These are phyloP conservation scores for Cyclanthera cordifolia DNA, from an alignment of 306 rosid genomes.

Conservation along the genomic window DNA sequence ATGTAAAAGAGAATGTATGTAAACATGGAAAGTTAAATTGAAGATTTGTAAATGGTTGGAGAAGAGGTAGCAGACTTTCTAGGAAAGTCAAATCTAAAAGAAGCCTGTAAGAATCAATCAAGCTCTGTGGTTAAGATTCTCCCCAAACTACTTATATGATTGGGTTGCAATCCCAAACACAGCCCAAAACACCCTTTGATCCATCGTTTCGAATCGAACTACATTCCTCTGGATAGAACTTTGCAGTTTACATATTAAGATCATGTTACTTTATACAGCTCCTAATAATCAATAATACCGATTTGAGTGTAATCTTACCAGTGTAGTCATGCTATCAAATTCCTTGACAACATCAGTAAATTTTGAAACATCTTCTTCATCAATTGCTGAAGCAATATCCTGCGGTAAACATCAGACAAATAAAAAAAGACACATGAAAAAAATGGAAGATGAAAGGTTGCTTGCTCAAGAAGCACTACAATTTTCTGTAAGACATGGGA, in stretches of 20 bases:
- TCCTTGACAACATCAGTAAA: slow-evolving; percentile 87
- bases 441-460: background rate
- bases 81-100: no score
- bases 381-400: slow-evolving; percentile 76
- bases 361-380: slow-evolving; percentile 72
- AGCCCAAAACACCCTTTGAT: background rate
- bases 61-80: no score
- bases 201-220: background rate
- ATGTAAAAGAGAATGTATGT: no score
- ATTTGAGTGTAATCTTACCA: slow-evolving; percentile 33
- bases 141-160: no score
- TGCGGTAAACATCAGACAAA: slow-evolving; percentile 12
- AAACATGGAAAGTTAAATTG: no score
- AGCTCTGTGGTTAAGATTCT: no score
- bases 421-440: background rate
- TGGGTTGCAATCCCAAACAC: no score
- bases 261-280: background rate
- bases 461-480: no score
- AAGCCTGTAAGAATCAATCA: no score
- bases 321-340: slow-evolving; percentile 87
- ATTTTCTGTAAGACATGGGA: no score
- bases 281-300: slow-evolving; percentile 3
- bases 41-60: no score
- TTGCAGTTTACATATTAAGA: background rate
- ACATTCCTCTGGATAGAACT: background rate